A percentile compares a stretch with the other conserved stretches of the same genome.
Evolutionary conservation across 2,329 filamentous ascomycete genomes (phyloP).

Genomic region (Aspergillus aculeatus): DNA sequence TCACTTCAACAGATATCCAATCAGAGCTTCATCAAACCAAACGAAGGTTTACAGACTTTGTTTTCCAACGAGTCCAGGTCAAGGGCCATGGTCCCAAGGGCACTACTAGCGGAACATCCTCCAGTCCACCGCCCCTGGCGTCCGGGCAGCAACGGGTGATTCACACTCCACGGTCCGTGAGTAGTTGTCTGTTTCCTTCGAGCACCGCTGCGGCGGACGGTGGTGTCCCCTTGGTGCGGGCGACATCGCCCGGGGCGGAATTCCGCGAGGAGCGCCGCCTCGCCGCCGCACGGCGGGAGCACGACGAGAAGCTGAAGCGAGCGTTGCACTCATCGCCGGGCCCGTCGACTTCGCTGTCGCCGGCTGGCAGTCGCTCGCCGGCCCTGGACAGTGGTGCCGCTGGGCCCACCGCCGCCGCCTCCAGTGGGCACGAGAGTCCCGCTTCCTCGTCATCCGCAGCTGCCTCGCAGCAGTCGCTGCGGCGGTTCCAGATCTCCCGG

Average conservation of each 20-base stretch:
- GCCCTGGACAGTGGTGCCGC: not conserved
- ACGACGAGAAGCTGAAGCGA: slow-evolving; percentile 30
- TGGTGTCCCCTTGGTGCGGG: slow-evolving; percentile 41
- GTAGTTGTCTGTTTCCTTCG: slow-evolving; percentile 26
- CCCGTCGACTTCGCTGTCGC: not conserved
- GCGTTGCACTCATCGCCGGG: slow-evolving; percentile 26
- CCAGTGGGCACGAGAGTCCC: slow-evolving; percentile 17
- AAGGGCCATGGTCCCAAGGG: slow-evolving; percentile 16
- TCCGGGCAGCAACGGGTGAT: slow-evolving; percentile 28
- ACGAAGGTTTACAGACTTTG: slow-evolving; percentile 49
- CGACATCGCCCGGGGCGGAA: slow-evolving; percentile 44
- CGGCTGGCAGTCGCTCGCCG: not conserved
- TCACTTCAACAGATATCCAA: slow-evolving; percentile 42
- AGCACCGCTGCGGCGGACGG: slow-evolving; percentile 14
- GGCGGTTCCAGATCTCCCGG: slow-evolving; percentile 42
- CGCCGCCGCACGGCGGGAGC: slow-evolving; percentile 28
- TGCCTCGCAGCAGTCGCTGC: slow-evolving; percentile 25
- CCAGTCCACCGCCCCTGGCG: slow-evolving; percentile 15
- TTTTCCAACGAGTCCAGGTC: slow-evolving; percentile 45
- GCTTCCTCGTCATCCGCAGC: slow-evolving; percentile 16
- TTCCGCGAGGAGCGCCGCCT: slow-evolving; percentile 35
- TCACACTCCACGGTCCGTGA: slow-evolving; percentile 37
- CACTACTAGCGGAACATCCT: slow-evolving; percentile 9
- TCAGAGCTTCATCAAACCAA: slow-evolving; percentile 46
- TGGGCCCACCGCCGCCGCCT: slow-evolving; percentile 9